Evolutionary conservation across 345 rosid genomes (phyloP).

Genomic region (Eucalyptus pauciflora): DNA sequence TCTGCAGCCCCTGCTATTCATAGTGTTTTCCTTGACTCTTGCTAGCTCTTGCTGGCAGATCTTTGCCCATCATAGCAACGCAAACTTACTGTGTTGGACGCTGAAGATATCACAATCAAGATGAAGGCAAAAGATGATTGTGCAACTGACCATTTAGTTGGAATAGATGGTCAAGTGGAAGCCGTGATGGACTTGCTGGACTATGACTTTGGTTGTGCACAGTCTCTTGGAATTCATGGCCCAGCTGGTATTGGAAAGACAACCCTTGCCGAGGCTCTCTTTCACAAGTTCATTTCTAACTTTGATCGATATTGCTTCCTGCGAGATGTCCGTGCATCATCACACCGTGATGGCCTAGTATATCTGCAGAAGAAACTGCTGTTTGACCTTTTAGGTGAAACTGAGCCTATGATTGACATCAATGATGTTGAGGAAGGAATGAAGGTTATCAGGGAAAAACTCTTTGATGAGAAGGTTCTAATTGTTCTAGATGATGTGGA

Average conservation of each 20-base stretch:
- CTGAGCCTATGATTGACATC: neutral
- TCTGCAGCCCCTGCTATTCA: neutral
- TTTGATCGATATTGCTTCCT: neutral
- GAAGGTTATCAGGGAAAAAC: accelerated
- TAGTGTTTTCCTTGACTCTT: neutral
- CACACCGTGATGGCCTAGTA: neutral
- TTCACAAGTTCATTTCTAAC: neutral
- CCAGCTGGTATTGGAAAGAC: neutral
- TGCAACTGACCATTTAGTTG: neutral
- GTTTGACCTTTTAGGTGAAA: too few relatives aligned
- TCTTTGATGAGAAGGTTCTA: neutral
- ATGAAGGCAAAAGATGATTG: neutral
- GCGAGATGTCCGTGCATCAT: neutral
- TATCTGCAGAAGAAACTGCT: neutral
- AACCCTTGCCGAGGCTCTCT: neutral
- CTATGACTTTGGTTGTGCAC: neutral
- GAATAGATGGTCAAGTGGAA: neutral
- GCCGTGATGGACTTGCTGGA: neutral
- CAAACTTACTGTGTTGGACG: neutral
- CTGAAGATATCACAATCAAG: neutral
- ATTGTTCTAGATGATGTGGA: neutral
- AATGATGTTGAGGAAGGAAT: neutral
- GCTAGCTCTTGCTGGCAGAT: neutral
- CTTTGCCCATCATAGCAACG: neutral
- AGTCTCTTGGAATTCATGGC: neutral